Evolutionary conservation across 495 filamentous ascomycete genomes (phyloP).

Genomic region (Xylaria palmicola): DNA sequence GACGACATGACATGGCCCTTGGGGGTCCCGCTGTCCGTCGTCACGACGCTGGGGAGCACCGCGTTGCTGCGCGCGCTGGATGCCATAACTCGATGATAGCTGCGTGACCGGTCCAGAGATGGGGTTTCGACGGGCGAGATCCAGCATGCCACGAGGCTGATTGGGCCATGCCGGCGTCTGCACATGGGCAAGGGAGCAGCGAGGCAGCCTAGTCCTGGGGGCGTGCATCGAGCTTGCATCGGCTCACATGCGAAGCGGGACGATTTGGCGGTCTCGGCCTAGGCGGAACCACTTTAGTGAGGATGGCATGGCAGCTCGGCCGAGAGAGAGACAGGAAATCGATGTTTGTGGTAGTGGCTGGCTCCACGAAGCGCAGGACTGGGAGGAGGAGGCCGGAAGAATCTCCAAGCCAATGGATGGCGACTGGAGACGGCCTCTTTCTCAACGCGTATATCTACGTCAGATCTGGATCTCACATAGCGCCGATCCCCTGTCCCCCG

Average conservation of each 20-base stretch:
- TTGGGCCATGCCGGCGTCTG: not conserved
- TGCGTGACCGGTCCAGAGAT: not conserved
- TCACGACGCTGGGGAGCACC: not conserved
- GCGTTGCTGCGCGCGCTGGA: not conserved
- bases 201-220: not conserved
- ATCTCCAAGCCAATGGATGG: not conserved
- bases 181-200: not conserved
- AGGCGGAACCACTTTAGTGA: not conserved
- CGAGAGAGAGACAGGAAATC: not conserved
- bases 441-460: not conserved
- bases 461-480: conserved; percentile 18
- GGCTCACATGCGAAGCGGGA: conserved; percentile 4
- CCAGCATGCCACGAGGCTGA: not conserved
- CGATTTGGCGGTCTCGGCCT: conserved; percentile 7
- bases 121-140: not conserved
- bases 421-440: conserved; percentile 5
- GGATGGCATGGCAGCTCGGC: not conserved
- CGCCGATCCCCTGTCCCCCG: not conserved
- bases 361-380: not conserved
- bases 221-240: conserved; percentile 1
- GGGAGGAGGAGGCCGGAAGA: not conserved
- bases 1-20: not conserved
- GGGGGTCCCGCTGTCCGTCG: not conserved
- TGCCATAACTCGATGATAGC: not conserved
- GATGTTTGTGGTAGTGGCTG: not conserved